These are phyloP conservation scores for Cydonia oblonga DNA, from an alignment of 331 rosid genomes.

Conservation along the genomic window DNA sequence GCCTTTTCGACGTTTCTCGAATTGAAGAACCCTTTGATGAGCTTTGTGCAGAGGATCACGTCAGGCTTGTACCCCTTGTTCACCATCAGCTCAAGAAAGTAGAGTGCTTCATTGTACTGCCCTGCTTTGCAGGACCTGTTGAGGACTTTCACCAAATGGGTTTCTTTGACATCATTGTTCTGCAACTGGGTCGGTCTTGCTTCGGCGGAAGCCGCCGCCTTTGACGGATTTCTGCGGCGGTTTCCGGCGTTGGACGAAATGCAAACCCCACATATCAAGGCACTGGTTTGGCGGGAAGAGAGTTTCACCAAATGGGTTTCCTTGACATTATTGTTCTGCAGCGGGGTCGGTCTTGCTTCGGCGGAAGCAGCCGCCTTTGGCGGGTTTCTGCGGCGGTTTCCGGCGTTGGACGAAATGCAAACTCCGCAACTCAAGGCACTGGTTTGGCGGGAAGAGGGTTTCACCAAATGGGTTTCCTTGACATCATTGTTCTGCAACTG, in stretches of 20 bases:
- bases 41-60: slow-evolving; percentile 45
- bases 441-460: slow-evolving; percentile 23
- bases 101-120: slow-evolving; percentile 56
- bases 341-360: slow-evolving; percentile 20
- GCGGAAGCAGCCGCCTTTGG: slow-evolving; percentile 15
- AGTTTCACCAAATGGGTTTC: slow-evolving; percentile 50
- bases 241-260: slow-evolving; percentile 8
- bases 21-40: slow-evolving; percentile 66
- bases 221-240: slow-evolving; percentile 17
- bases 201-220: slow-evolving; percentile 19
- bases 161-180: slow-evolving; percentile 31
- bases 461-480: slow-evolving; percentile 47
- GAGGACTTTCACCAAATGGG: slow-evolving; percentile 48
- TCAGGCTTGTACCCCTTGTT: slow-evolving; percentile 59
- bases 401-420: slow-evolving; percentile 20
- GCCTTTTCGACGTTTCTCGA: slow-evolving; percentile 52
- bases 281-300: slow-evolving; percentile 14
- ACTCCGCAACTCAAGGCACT: slow-evolving; percentile 22
- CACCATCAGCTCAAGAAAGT: slow-evolving; percentile 60
- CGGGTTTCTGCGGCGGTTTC: not conserved
- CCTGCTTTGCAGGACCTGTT: slow-evolving; percentile 62
- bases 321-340: slow-evolving; percentile 21
- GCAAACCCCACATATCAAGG: slow-evolving; percentile 27
- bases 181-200: slow-evolving; percentile 13
- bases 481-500: slow-evolving; percentile 15